These are phyloP conservation scores for Pleodorina starrii DNA, from an alignment of 139 green algal genomes.

Conservation along the genomic window DNA sequence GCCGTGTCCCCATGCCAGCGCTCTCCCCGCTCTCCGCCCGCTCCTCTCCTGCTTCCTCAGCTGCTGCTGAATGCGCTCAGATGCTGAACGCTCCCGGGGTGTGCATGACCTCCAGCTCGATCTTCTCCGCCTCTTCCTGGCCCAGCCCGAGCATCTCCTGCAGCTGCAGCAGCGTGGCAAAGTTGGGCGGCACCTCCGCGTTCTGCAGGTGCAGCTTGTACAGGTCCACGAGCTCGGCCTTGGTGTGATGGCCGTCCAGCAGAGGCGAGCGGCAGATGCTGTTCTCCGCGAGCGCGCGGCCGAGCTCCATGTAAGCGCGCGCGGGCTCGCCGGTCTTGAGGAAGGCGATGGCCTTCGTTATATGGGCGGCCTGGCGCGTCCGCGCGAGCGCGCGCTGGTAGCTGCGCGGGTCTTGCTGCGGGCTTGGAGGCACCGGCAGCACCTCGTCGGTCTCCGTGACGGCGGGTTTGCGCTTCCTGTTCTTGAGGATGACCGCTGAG, in stretches of 20 bases:
- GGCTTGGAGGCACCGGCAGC: constrained; percentile 24
- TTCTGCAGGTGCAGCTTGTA: constrained; percentile 83
- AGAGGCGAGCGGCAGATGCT: constrained; percentile 75
- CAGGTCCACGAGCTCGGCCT: constrained; percentile 64
- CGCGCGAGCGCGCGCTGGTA: constrained; percentile 79
- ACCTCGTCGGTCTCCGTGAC: constrained; percentile 44
- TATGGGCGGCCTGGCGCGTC: constrained; percentile 76
- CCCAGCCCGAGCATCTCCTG: constrained; percentile 74
- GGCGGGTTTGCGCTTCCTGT: constrained; percentile 41
- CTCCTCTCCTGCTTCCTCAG: no score
- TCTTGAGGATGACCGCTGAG: constrained; percentile 41
- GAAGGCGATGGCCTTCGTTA: constrained; percentile 76
- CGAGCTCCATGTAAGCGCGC: constrained; percentile 80
- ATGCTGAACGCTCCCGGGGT: constrained; percentile 68
- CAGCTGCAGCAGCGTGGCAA: constrained; percentile 81
- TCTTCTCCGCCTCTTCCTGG: constrained; percentile 68
- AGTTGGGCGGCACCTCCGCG: constrained; percentile 76
- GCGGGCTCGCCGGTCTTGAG: constrained; percentile 70
- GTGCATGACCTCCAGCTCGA: constrained; percentile 72
- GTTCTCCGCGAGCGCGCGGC: constrained; percentile 79
- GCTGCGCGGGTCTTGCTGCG: constrained; percentile 61
- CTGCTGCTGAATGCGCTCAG: no score
- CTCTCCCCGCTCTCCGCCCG: no score
- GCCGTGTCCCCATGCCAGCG: no score
- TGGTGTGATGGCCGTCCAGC: constrained; percentile 62